Percentiles rank a stretch among this genome's conserved stretches.
Conservation (phyloP, 768 basidiomycete genomes). For the Tricholoma flavovirens region DNA sequence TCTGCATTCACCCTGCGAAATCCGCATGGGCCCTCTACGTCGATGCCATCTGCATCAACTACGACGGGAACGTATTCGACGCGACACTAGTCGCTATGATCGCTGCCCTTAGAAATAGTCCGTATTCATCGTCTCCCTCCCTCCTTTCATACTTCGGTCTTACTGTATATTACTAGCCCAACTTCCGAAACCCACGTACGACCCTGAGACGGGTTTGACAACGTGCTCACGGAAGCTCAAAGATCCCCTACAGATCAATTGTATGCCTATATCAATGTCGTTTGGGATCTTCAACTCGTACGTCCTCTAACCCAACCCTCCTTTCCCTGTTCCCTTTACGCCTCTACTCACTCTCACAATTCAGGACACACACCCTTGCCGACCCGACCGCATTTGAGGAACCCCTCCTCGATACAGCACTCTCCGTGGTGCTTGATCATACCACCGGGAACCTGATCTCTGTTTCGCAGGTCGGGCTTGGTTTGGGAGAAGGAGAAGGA, state of each 20-base stretch:
- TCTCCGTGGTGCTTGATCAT: conserved; percentile 58
- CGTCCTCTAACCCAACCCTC: conserved; percentile 19
- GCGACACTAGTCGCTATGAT: conserved; percentile 85
- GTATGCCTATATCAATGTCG: conserved; percentile 46
- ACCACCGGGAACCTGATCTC: conserved; percentile 40
- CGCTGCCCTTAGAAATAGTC: conserved; percentile 81
- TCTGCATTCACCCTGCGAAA: conserved; percentile 78
- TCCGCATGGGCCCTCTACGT: conserved; percentile 93
- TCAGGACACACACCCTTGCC: conserved; percentile 59
- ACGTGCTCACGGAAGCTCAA: conserved; percentile 50
- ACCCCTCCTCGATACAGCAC: conserved; percentile 67
- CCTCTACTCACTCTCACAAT: background rate
- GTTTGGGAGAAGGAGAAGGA: conserved; percentile 5
- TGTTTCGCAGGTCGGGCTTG: conserved; percentile 51
- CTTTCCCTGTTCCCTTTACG: background rate
- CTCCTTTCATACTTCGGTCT: no score
- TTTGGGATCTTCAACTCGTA: conserved; percentile 85
- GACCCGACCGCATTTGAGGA: conserved; percentile 93
- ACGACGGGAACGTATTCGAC: conserved; percentile 94
- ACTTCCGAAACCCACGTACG: conserved; percentile 65
- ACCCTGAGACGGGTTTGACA: conserved; percentile 60
- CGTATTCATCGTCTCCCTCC: conserved; percentile 20
- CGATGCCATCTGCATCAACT: conserved; percentile 94
- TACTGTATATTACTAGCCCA: conserved; percentile 42
- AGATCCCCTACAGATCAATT: conserved; percentile 41